These are phyloP conservation scores for Aspergillus udagawae DNA, from an alignment of 2,329 filamentous ascomycete species.

Conservation along the genomic window DNA sequence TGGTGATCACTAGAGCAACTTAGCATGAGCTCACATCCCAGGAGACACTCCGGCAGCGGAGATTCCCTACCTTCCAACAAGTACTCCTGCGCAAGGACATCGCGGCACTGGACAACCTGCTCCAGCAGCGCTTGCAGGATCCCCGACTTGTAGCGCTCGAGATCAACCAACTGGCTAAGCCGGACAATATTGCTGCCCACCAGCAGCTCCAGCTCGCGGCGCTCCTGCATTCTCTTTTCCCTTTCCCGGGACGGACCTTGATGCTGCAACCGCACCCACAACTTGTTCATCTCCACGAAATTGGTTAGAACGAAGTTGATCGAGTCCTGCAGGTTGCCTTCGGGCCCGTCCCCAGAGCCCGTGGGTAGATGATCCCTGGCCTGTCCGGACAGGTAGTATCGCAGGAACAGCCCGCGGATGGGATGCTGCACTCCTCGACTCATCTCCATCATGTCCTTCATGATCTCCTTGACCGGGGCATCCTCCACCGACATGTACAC, in stretches of 20 bases:
- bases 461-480: constrained; percentile 97
- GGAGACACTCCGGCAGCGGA: neutral
- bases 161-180: constrained; percentile 88
- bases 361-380: constrained; percentile 83
- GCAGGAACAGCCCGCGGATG: constrained; percentile 87
- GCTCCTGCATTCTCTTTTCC: constrained; percentile 87
- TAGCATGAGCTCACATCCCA: constrained; percentile 4
- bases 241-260: constrained; percentile 94
- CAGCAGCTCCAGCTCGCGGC: constrained; percentile 89
- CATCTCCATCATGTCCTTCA: constrained; percentile 99
- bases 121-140: constrained; percentile 88
- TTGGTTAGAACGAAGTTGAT: constrained; percentile 98
- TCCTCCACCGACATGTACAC: constrained; percentile 99
- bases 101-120: constrained; percentile 95
- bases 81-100: constrained; percentile 96
- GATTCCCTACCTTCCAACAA: constrained; percentile 66
- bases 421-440: constrained; percentile 96
- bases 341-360: constrained; percentile 80
- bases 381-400: constrained; percentile 95
- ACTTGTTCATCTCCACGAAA: constrained; percentile 99
- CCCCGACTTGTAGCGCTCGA: constrained; percentile 87
- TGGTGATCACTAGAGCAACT: constrained; percentile 72
- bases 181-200: constrained; percentile 96
- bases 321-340: constrained; percentile 93
- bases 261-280: constrained; percentile 96